Percentiles rank a stretch among this genome's conserved stretches.
Conservation (phyloP, 1,284 basidiomycete genomes). For the Sporisorium graminicola region DNA sequence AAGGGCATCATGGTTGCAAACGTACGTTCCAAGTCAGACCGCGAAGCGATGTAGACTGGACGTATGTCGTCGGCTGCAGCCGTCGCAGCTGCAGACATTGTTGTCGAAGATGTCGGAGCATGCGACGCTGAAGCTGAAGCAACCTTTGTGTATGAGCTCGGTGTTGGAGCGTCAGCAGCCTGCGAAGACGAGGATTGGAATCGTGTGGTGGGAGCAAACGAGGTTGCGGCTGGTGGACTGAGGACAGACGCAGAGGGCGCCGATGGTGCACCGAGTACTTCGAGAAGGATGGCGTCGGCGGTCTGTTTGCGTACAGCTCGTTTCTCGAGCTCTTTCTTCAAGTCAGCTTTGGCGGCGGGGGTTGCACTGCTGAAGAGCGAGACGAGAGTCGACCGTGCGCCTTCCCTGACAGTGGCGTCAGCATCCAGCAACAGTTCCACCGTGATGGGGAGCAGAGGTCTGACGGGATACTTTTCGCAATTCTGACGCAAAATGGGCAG, state of each 20-base stretch:
- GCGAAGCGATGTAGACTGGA: slow-evolving; percentile 80
- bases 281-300: slow-evolving; percentile 71
- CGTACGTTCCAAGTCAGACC: slow-evolving; percentile 85
- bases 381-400: slow-evolving; percentile 82
- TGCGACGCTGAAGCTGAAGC: slow-evolving; percentile 1
- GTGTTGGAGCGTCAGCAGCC: slow-evolving; percentile 3
- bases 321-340: slow-evolving; percentile 86
- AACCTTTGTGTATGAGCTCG: slow-evolving; percentile 11
- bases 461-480: slow-evolving; percentile 77
- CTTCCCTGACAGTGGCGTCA: slow-evolving; percentile 88
- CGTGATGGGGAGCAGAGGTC: slow-evolving; percentile 82
- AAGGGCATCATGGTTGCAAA: slow-evolving; percentile 81
- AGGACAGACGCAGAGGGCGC: slow-evolving; percentile 3
- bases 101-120: neutral
- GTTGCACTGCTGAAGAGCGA: slow-evolving; percentile 84
- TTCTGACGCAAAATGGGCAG: slow-evolving; percentile 45
- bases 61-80: slow-evolving; percentile 53
- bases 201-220: slow-evolving; percentile 19
- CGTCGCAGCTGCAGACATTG: slow-evolving; percentile 24
- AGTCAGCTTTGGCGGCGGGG: slow-evolving; percentile 86
- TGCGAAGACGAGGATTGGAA: slow-evolving; percentile 3
- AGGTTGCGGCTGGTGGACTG: slow-evolving; percentile 16
- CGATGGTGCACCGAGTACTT: slow-evolving; percentile 67
- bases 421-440: slow-evolving; percentile 89
- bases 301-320: slow-evolving; percentile 78